Evolutionary conservation across 495 filamentous ascomycete species (phyloP).

Genomic region (Talaromyces liani): DNA sequence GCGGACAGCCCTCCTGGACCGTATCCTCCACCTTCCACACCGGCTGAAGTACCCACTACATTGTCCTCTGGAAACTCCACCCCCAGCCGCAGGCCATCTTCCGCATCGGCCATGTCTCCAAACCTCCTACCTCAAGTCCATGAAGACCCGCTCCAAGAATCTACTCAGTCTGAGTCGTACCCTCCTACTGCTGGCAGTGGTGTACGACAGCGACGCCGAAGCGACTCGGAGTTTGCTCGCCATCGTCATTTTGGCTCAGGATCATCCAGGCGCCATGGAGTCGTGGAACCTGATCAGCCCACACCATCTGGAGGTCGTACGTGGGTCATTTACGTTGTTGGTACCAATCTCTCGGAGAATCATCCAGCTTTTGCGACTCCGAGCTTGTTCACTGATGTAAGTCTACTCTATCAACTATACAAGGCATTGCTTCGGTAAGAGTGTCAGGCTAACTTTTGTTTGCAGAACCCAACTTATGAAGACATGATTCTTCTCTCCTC

Average conservation of each 20-base stretch:
- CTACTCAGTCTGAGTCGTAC: constrained; percentile 24
- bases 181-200: constrained; percentile 15
- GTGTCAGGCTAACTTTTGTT: constrained; percentile 11
- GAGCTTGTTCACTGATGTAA: constrained; percentile 67
- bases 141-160: constrained; percentile 27
- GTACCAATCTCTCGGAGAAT: constrained; percentile 67
- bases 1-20: constrained; percentile 56
- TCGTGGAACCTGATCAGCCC: constrained; percentile 56
- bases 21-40: constrained; percentile 61
- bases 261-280: constrained; percentile 55
- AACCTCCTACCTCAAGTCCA: constrained; percentile 26
- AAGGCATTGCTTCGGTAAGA: neutral
- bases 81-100: constrained; percentile 46
- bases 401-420: constrained; percentile 8
- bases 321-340: constrained; percentile 76
- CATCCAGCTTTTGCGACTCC: constrained; percentile 71
- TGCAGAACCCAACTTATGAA: constrained; percentile 66
- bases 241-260: constrained; percentile 54
- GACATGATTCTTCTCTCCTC: constrained; percentile 72
- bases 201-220: constrained; percentile 48
- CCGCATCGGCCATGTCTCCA: constrained; percentile 40
- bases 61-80: constrained; percentile 51
- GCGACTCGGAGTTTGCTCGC: constrained; percentile 56
- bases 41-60: constrained; percentile 52
- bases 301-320: constrained; percentile 47